A percentile compares a stretch with the other conserved stretches of the same genome.
phyloP scores from a whole-genome alignment of 148 eudicot species.

The Cornus florida region DNA sequence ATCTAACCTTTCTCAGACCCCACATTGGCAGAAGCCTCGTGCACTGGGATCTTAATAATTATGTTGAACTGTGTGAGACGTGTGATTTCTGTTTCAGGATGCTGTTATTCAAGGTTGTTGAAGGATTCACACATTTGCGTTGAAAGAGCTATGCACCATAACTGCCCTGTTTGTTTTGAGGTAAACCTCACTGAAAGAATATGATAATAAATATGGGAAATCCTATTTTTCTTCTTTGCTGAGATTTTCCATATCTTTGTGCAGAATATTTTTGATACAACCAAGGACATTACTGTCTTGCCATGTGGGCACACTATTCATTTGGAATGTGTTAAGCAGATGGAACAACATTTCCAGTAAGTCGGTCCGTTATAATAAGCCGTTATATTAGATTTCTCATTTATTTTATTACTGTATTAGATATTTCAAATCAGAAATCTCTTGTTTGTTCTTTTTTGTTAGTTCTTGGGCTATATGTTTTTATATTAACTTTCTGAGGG shows the following conservation, averaged over 20 bases:
- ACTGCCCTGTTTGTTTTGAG: conserved; percentile 89
- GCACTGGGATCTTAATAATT: no score
- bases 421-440: neutral
- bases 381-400: neutral
- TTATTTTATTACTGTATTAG: neutral
- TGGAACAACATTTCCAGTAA: conserved; percentile 42
- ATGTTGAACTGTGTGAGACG: no score
- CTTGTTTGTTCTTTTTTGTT: neutral
- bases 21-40: no score
- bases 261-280: conserved; percentile 44
- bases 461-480: neutral
- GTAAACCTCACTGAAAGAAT: conserved; percentile 19
- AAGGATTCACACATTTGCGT: conserved; percentile 66
- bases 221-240: neutral
- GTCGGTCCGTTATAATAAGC: neutral
- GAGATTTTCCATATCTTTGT: neutral
- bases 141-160: conserved; percentile 85
- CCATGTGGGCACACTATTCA: conserved; percentile 51
- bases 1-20: no score
- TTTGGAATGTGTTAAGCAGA: conserved; percentile 38
- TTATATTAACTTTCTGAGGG: neutral
- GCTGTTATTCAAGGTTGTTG: conserved; percentile 66
- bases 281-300: conserved; percentile 30
- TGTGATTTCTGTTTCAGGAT: conserved; percentile 40
- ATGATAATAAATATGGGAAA: neutral